A percentile compares a stretch with the other conserved stretches of the same genome.
These are phyloP conservation scores for Sporothrix variecibatus DNA, from an alignment of 2,329 filamentous ascomycete genomes.

Conservation along the genomic window DNA sequence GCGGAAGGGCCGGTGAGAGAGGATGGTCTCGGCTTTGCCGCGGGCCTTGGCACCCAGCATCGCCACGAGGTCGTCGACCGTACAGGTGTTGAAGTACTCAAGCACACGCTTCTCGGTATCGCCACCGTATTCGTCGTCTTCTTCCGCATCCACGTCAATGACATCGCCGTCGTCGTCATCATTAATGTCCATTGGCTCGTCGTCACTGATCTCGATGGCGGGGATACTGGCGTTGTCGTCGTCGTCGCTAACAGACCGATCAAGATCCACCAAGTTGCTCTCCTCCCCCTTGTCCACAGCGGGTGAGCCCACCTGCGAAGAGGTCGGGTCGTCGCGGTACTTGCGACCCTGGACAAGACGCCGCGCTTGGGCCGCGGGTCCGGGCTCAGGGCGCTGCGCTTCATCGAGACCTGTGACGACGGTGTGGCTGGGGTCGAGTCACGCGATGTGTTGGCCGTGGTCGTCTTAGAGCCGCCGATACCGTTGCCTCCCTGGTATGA, in stretches of 20 bases:
- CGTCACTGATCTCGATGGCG: slow-evolving; percentile 36
- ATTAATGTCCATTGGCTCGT: slow-evolving; percentile 32
- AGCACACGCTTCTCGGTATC: slow-evolving; percentile 55
- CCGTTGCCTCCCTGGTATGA: slow-evolving; percentile 24
- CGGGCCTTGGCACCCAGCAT: slow-evolving; percentile 71
- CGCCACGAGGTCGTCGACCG: slow-evolving; percentile 73
- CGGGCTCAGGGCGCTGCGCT: slow-evolving; percentile 23
- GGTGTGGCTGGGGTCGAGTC: slow-evolving; percentile 24
- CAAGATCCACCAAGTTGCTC: slow-evolving; percentile 31
- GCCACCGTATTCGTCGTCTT: slow-evolving; percentile 33
- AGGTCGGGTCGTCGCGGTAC: slow-evolving; percentile 21
- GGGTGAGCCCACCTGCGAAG: slow-evolving; percentile 32
- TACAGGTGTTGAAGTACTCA: slow-evolving; percentile 80
- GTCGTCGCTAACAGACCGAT: slow-evolving; percentile 34
- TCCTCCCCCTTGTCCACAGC: slow-evolving; percentile 32
- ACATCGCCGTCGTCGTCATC: slow-evolving; percentile 38
- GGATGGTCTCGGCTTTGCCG: slow-evolving; percentile 66
- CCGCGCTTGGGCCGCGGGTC: slow-evolving; percentile 33
- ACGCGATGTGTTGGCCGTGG: slow-evolving; percentile 18
- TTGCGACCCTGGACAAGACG: slow-evolving; percentile 36
- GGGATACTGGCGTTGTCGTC: slow-evolving; percentile 20
- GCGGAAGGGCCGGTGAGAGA: slow-evolving; percentile 74
- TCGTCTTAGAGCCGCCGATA: not conserved
- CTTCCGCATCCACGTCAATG: slow-evolving; percentile 9
- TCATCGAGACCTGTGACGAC: slow-evolving; percentile 27